Base-by-base conservation (phyloP, 805 yeast species). In the Cyberlindnera americana region DNA sequence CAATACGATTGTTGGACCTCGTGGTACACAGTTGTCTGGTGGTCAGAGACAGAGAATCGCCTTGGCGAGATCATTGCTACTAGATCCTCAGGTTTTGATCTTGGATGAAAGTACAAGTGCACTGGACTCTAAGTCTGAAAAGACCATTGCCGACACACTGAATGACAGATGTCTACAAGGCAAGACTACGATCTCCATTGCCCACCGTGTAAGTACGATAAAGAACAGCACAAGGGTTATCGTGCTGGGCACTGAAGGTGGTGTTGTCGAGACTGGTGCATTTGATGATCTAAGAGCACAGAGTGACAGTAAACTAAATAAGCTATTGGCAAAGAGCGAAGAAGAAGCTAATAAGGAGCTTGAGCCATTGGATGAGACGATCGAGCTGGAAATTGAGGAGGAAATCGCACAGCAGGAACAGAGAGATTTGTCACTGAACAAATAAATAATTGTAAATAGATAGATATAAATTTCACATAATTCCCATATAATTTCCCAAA, bases 71-170 rank as follows among this genome's bases (percentile, higher is more conserved):
- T 87, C 96, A 0, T 70, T 91, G 37, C 70, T 91, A 37, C 69
- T 85, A 37, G 72, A 80, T 32, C 97, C 98, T 2, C 72, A 81
- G 6, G 72, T 91, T n/a, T 65, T 91, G 42, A 78, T 91, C 23
- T 65, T 91, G 43, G 98, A 91, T 60, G 98, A 91, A 60, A 96
- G 97, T 12, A 91, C 98, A 0, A 85, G 95, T 24, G 97, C 97
- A 0, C 67, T 91, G 37, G 98, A 91, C 57, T 78, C 95, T 11
- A 85, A 84, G 40, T 82, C 90, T 50, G 98, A 91, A 57, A 81
- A 83, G 51, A 76, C 86, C 3, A 95, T 91, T 29, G 86, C 88
- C 58, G 75, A 73, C 36, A 87, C 95, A 8, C 65, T 91, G 44
- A 57, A 67, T 22, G 60, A 70, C 35, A 69, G 93, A 44, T 70